A percentile compares a stretch with the other conserved stretches of the same genome.
phyloP scores from a whole-genome alignment of 768 basidiomycete genomes.

The Mycena floridula region DNA sequence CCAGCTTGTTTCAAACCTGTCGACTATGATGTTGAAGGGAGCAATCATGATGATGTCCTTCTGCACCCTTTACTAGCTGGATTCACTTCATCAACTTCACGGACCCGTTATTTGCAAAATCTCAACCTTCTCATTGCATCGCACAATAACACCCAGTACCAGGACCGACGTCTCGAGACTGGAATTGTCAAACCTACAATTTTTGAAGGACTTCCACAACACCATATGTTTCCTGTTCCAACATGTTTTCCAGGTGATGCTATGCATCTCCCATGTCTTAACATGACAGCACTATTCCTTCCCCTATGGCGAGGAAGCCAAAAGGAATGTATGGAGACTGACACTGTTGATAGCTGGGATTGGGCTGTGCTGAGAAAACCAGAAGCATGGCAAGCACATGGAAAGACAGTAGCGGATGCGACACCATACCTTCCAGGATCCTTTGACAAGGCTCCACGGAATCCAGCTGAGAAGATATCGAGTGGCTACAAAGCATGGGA shows the following conservation, averaged over 20 bases:
- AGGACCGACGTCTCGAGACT: conserved; percentile 7
- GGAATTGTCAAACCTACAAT: conserved; percentile 21
- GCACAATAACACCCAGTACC: not conserved
- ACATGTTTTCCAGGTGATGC: too few relatives aligned
- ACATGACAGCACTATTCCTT: conserved; percentile 16
- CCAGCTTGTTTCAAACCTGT: conserved; percentile 5
- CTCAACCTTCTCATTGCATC: not conserved
- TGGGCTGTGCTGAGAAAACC: conserved; percentile 11
- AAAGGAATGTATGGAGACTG: not conserved
- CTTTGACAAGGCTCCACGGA: conserved; percentile 23
- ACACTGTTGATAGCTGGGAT: conserved; percentile 7
- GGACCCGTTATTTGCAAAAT: not conserved
- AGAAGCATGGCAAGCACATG: conserved; percentile 17
- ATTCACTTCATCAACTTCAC: conserved; percentile 1
- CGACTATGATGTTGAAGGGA: conserved; percentile 8
- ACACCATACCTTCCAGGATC: conserved; percentile 14
- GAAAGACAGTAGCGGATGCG: conserved; percentile 12
- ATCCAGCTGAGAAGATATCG: conserved; percentile 23
- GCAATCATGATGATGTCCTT: conserved; percentile 9
- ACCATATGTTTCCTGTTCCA: too few relatives aligned
- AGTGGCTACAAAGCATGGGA: conserved; percentile 26
- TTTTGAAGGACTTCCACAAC: conserved; percentile 16
- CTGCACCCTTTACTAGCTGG: conserved; percentile 2
- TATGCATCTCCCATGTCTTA: too few relatives aligned
- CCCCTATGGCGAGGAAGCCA: conserved; percentile 14